Evolutionary conservation across 495 filamentous ascomycete species (phyloP), one percentile per base, ranked within the genome.

Genomic region (Cercophora newfieldiana): DNA sequence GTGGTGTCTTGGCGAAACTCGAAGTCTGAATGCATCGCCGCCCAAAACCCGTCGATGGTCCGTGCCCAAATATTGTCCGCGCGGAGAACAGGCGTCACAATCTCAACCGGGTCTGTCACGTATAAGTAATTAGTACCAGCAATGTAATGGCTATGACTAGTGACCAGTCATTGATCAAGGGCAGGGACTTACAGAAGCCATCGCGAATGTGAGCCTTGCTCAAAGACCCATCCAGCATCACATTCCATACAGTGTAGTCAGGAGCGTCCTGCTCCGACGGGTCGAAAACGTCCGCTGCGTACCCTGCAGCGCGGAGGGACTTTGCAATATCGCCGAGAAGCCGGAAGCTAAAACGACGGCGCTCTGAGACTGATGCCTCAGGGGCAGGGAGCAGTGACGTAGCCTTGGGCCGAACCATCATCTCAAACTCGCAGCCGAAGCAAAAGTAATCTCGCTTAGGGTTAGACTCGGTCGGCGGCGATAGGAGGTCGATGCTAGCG

Each of bases 151-250:
- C 25, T 56, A 28, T 56, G 53, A 56, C 53, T 56, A 28, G 53
- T 18, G 53, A 56, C 53, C 25, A 56, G 53, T 24, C 25, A 56
- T 24, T 56, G 21, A 56, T 56, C 21, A 28, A 56, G 19, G 53
- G 53, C 19, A 28, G 53, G 53, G 53, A 56, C 19, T 56, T 56
- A 56, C 53, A 56, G 53, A 56, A 56, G 53, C 53, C 53, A 56
- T 56, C 53, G 53, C 12, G 53, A 56, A 56, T 56, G 53, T 56
- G 53, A 56, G 53, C 53, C 53, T 56, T 56, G 53, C 53, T 56
- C 53, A 56, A 56, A 56, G 53, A 56, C 53, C 53, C 53, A 56
- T 56, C 53, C 53, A 56, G 53, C 53, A 56, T 56, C 53, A 51
- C 48, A 51, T 51, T 51, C 48, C 48, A 51, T 51, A 51, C 18